phyloP scores from a whole-genome alignment of 306 rosid species.

The Gleditsia sinensis region DNA sequence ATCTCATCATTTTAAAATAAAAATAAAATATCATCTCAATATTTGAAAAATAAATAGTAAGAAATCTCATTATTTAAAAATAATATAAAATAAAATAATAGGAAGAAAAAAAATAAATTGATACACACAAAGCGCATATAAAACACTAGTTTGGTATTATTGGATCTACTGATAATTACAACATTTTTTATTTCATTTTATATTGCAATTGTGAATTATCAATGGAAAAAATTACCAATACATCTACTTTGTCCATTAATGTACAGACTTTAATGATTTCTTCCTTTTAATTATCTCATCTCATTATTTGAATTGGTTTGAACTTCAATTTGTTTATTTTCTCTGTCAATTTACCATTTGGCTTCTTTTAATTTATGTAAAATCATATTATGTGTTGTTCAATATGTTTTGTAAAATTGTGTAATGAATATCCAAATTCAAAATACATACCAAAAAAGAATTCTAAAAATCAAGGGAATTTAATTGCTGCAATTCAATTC shows the following conservation, averaged over 20 bases:
- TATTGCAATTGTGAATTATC: background rate
- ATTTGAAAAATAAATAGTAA: too few relatives aligned
- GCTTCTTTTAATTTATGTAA: background rate
- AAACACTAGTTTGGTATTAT: background rate
- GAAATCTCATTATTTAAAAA: too few relatives aligned
- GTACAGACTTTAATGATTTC: background rate
- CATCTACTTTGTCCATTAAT: background rate
- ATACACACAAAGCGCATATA: background rate
- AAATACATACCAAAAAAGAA: background rate
- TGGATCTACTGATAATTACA: background rate
- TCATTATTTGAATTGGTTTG: background rate
- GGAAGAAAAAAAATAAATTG: too few relatives aligned
- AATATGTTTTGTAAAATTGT: background rate
- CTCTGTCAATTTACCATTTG: background rate
- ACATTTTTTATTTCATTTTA: background rate
- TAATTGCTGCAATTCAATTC: background rate
- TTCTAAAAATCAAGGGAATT: background rate
- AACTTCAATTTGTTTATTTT: background rate
- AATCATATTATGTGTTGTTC: background rate
- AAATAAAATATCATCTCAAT: too few relatives aligned
- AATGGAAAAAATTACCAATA: background rate
- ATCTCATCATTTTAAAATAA: too few relatives aligned
- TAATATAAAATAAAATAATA: too few relatives aligned
- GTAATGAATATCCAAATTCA: background rate
- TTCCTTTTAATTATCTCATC: background rate